Evolutionary conservation across 306 rosid species (phyloP).

Genomic region (Hippophae rhamnoides): DNA sequence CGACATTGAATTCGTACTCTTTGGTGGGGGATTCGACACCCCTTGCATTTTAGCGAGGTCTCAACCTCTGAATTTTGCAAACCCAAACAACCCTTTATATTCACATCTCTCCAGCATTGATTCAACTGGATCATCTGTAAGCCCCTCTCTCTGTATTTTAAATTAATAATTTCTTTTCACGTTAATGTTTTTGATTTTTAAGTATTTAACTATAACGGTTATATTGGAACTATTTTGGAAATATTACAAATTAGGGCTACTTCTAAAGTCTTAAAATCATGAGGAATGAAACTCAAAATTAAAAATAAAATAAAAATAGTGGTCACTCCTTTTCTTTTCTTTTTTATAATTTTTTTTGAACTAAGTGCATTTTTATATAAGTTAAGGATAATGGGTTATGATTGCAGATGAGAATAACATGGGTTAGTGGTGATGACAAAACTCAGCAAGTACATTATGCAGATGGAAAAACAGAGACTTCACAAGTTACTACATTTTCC

Average conservation of each 20-base stretch:
- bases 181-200: too few relatives aligned
- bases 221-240: neutral
- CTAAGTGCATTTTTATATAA: neutral
- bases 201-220: neutral
- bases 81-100: conserved; percentile 59
- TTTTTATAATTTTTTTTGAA: too few relatives aligned
- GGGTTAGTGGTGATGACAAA: conserved; percentile 74
- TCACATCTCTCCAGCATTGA: conserved; percentile 61
- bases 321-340: too few relatives aligned
- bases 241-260: too few relatives aligned
- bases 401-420: conserved; percentile 67
- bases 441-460: conserved; percentile 64
- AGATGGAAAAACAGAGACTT: conserved; percentile 36
- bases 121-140: conserved; percentile 59
- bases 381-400: neutral
- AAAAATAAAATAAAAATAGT: too few relatives aligned
- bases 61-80: conserved; percentile 36
- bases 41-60: conserved; percentile 58
- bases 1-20: conserved; percentile 65
- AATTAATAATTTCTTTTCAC: neutral
- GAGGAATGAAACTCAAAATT: too few relatives aligned
- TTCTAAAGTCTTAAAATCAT: too few relatives aligned
- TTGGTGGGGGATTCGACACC: conserved; percentile 43
- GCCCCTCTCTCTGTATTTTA: neutral
- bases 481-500: conserved; percentile 58